Evolutionary conservation across 139 green algal genomes (phyloP), one percentile per base, ranked within the genome.

Genomic region (Chlorella sp.): DNA sequence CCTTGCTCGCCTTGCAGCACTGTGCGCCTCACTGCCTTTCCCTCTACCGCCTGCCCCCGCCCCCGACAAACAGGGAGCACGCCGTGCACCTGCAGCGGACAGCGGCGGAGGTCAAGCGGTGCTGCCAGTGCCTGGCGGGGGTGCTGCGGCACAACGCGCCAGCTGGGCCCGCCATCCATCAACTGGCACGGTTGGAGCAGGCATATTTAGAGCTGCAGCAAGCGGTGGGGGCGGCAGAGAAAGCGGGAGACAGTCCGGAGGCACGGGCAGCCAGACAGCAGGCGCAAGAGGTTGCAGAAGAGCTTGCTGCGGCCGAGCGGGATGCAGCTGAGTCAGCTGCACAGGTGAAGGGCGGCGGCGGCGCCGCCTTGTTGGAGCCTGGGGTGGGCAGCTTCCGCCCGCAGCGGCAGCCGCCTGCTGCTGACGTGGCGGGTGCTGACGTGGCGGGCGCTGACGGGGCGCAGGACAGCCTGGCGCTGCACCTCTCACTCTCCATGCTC

Each of bases 401-500:
- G 32, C 71, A 85, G 81, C 81, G 34, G 81, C 53, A 53, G 81
- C 18, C 53, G 2, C 9, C 0, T 48, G 81, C 22, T 11, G 34
- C 32, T 2, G 53, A 14, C 3, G n/a, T 22, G n/a, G 30, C 53
- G 19, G 16, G 19, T 1, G n/a, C 34, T 21, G 81, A 40, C 61
- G 0, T 71, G 80, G 61, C 22, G 7, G 61, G 18, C 21, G 57
- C 82, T 34, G 32, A 34, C 28, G 37, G 19, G 22, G 82, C 83
- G 19, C 83, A 87, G 83, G 83, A 78, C 30, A 77, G 66, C 61
- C 61, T 87, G 83, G 83, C 83, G 36, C 83, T 87, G 83, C 83
- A 87, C 83, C 83, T 87, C 26, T 60, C 83, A 36, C 61, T 87
- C 83, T 87, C 83, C 83, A 87, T 78, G 83, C 83, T 87, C 48